These are phyloP conservation scores for Peniophora sp. DNA, from an alignment of 1,284 basidiomycete genomes.

Conservation along the genomic window DNA sequence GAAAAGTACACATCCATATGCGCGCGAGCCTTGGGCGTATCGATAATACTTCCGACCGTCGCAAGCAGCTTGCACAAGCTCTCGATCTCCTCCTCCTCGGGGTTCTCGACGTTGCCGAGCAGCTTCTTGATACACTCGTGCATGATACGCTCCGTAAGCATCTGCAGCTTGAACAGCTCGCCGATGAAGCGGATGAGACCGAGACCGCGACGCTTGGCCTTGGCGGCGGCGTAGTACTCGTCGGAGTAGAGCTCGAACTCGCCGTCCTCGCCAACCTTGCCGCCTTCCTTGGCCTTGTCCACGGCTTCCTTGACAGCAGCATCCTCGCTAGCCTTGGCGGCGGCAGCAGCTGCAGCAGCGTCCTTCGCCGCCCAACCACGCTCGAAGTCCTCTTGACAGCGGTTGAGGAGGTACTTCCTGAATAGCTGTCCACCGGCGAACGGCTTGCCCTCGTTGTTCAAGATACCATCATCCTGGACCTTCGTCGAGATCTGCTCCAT, in stretches of 20 bases:
- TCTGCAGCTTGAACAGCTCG: conserved; percentile 90
- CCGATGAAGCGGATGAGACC: conserved; percentile 98
- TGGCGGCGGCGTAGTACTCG: conserved; percentile 94
- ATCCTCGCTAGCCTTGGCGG: conserved; percentile 36
- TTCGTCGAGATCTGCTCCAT: conserved; percentile 83
- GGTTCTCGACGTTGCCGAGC: conserved; percentile 85
- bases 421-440: conserved; percentile 90
- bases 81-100: conserved; percentile 97
- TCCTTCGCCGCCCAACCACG: conserved; percentile 78
- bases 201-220: conserved; percentile 94
- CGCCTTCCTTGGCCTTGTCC: conserved; percentile 37
- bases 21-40: conserved; percentile 70
- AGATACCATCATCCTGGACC: conserved; percentile 83
- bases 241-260: conserved; percentile 82
- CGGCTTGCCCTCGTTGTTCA: conserved; percentile 71
- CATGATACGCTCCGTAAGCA: conserved; percentile 46
- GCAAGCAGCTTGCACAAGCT: conserved; percentile 88
- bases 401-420: conserved; percentile 88
- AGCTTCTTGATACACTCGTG: conserved; percentile 95
- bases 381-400: conserved; percentile 95
- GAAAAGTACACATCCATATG: conserved; percentile 93
- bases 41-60: conserved; percentile 82
- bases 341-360: conserved; percentile 32
- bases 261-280: conserved; percentile 42
- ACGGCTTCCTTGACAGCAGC: conserved; percentile 38